Percentiles rank a stretch among this genome's conserved stretches.
Conservation (phyloP, 805 yeast genomes). For the Diddensiella transvaalensis region DNA sequence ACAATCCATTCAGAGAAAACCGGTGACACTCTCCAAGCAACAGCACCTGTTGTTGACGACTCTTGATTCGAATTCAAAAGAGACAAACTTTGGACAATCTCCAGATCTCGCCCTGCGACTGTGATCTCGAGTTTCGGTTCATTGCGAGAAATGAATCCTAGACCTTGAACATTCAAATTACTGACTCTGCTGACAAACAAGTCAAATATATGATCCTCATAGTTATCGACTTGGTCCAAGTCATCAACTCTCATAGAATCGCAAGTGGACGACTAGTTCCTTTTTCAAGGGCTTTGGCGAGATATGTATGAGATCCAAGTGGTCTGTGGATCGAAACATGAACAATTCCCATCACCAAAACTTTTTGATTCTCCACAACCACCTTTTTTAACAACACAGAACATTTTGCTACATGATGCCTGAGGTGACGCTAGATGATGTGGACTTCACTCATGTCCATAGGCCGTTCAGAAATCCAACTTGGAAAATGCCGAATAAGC, state of each 20-base stretch:
- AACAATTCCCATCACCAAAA: no score
- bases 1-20: slow-evolving; percentile 52
- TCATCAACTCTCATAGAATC: slow-evolving; percentile 4
- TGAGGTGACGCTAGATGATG: slow-evolving; percentile 18
- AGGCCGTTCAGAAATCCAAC: slow-evolving; percentile 54
- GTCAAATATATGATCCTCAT: slow-evolving; percentile 32
- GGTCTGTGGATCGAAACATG: not conserved
- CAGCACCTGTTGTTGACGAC: slow-evolving; percentile 54
- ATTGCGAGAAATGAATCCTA: slow-evolving; percentile 29
- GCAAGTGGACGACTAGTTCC: no score
- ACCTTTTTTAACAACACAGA: no score
- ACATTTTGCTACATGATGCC: not conserved
- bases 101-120: slow-evolving; percentile 22
- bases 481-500: slow-evolving; percentile 50
- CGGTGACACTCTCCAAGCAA: slow-evolving; percentile 55
- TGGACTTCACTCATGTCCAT: slow-evolving; percentile 25
- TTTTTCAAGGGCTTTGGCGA: no score
- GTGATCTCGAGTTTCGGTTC: slow-evolving; percentile 20
- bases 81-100: slow-evolving; percentile 18
- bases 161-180: slow-evolving; percentile 18
- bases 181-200: slow-evolving; percentile 23
- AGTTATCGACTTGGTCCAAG: slow-evolving; percentile 10
- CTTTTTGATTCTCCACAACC: no score
- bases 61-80: slow-evolving; percentile 18
- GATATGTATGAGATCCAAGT: not conserved